Evolutionary conservation across 148 eudicot genomes (phyloP), one percentile per base, ranked within the genome.

Genomic region (Fagopyrum tataricum): DNA sequence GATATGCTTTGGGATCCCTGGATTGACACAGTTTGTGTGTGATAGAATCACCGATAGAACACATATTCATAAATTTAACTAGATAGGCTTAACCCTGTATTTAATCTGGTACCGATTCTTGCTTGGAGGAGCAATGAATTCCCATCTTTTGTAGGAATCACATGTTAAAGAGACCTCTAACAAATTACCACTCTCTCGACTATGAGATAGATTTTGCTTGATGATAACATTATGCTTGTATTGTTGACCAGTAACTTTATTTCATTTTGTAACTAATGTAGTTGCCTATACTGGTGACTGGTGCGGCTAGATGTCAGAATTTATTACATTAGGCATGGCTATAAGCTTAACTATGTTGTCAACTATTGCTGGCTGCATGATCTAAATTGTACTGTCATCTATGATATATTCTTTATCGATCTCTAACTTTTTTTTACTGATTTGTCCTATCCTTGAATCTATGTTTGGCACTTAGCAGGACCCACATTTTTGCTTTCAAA

Each of bases 401-500:
- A 49, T 49, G 55, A 49, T 49, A 49, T 49, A n/a, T 49, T 11
- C 14, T 46, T 5, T 14, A 18, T 52, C 18, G 14, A 58, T 58
- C 64, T 58, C 37, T 23, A 58, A 58, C 21, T 4, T 26, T 61
- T 41, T 31, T 1, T 61, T 40, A 61, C 40, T 14, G 37, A 61
- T 61, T 26, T 61, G 21, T 53, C 23, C 24, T 53, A 53, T 53
- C 7, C n/a, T 41, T 31, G 17, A 17, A 31, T 4, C 67, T n/a
- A 61, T 61, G 41, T 61, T 61, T 61, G 23, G 20, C 10, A 23
- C 18, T 20, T 37, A 73, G 74, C 86, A 88, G 92, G 92, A 21
- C 83, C 76, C 18, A 82, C 86, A 53, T 85, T 77, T 82, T 78
- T 79, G 17, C 46, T 72, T 44, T 77, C 81, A 17, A 84, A 81